Evolutionary conservation across 2,329 filamentous ascomycete species (phyloP), one percentile per base, ranked within the genome.

Genomic region (Talaromyces sp.): DNA sequence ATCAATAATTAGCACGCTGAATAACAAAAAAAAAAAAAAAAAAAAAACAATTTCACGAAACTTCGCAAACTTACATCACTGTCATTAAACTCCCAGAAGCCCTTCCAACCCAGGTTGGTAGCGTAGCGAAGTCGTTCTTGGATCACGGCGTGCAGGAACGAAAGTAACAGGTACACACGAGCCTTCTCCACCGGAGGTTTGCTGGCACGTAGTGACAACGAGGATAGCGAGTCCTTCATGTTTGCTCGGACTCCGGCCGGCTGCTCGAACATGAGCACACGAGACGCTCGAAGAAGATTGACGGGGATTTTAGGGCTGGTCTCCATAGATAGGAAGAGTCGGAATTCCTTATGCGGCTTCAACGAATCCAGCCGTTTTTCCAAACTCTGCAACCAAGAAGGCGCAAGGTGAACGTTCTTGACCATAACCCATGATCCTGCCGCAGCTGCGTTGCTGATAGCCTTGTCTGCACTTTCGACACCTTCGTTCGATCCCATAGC

Each of bases 21-120:
- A 25, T 53, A 25, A 55, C n/a, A 63, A 42, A 19, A 57, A 32
- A n/a, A n/a, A n/a, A n/a, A n/a, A n/a, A n/a, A n/a, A n/a, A n/a
- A n/a, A n/a, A n/a, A n/a, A n/a, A 47, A 47, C 17, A 15, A 32
- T 10, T 4, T 2, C 17, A n/a, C 2, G 19, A n/a, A 17, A 32
- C 17, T 42, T 15, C 30, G 27, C 17, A 49, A 67, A 88, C 91
- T 90, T 85, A 96, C 91, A 78, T 99, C 95, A 69, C 93, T 96
- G 77, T 99, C 96, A 73, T 99, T 99, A 77, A 99, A 99, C 77
- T 99, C 96, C 95, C 96, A 99, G 83, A 97, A 96, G 59, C 92
- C 92, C 81, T 96, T 97, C 95, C 95, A 99, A 63, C 95, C 95
- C 60, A 99, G 81, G 61, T 85, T 93, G 0, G 95, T 96, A 27